phyloP scores from a whole-genome alignment of 164 flowering plant species.

The Saururus chinensis region DNA sequence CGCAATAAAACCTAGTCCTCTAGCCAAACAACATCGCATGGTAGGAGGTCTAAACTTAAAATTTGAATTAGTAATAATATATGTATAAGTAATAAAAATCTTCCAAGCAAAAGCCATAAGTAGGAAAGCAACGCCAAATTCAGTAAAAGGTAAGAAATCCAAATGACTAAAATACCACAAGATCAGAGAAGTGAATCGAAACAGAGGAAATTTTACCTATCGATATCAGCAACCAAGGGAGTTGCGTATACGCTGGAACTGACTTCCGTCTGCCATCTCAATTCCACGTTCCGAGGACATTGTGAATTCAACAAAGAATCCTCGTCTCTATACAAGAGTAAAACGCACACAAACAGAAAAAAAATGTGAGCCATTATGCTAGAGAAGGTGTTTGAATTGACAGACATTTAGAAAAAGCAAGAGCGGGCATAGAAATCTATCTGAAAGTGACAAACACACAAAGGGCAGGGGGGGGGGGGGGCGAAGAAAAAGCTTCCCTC shows the following conservation, averaged over 20 bases:
- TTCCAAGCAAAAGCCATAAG: too few relatives aligned
- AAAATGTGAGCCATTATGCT: not conserved
- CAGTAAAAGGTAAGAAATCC: too few relatives aligned
- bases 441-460: too few relatives aligned
- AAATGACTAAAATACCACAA: not conserved
- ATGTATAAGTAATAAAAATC: too few relatives aligned
- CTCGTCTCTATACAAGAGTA: constrained; percentile 54
- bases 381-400: not conserved
- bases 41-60: too few relatives aligned
- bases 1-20: too few relatives aligned
- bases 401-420: not conserved
- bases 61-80: too few relatives aligned
- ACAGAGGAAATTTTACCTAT: constrained; percentile 39
- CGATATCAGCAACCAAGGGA: constrained; percentile 92
- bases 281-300: constrained; percentile 86
- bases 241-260: constrained; percentile 94
- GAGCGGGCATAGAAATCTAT: not conserved
- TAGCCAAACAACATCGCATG: too few relatives aligned
- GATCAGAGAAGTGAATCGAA: not conserved
- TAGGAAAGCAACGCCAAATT: too few relatives aligned
- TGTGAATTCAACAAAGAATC: constrained; percentile 71
- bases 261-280: constrained; percentile 97
- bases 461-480: too few relatives aligned
- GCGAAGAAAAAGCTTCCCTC: not conserved
- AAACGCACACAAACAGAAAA: not conserved